Percentiles rank a stretch among this genome's conserved stretches.
These are phyloP conservation scores for Fagopyrum tataricum DNA, from an alignment of 148 eudicot genomes.

Conservation along the genomic window DNA sequence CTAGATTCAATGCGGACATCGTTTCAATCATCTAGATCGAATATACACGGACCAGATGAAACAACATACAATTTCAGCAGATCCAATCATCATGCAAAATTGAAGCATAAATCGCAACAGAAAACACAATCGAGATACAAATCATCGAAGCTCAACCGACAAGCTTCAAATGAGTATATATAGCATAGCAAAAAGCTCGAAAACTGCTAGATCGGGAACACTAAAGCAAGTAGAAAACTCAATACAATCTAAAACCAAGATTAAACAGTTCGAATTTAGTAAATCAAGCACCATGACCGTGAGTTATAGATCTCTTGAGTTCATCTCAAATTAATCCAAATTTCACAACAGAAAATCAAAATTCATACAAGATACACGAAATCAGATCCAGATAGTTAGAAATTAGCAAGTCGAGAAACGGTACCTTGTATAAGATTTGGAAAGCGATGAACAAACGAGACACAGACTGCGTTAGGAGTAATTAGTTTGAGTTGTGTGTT, in stretches of 20 bases:
- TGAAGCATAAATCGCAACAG: neutral
- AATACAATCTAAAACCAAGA: neutral
- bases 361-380: neutral
- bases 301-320: neutral
- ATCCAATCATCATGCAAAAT: neutral
- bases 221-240: neutral
- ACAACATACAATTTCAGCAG: neutral
- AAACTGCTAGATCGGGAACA: neutral
- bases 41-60: neutral
- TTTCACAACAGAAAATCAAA: neutral
- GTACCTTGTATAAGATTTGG: neutral
- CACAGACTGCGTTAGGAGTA: neutral
- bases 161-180: neutral
- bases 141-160: neutral
- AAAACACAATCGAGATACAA: neutral
- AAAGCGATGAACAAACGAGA: neutral
- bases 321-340: neutral
- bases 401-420: neutral
- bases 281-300: neutral
- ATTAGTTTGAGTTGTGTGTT: neutral
- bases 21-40: neutral
- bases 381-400: neutral
- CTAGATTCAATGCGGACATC: neutral
- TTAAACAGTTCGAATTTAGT: neutral
- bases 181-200: neutral